Evolutionary conservation across 441 rosid species (phyloP).

Genomic region (Melastoma candidum): DNA sequence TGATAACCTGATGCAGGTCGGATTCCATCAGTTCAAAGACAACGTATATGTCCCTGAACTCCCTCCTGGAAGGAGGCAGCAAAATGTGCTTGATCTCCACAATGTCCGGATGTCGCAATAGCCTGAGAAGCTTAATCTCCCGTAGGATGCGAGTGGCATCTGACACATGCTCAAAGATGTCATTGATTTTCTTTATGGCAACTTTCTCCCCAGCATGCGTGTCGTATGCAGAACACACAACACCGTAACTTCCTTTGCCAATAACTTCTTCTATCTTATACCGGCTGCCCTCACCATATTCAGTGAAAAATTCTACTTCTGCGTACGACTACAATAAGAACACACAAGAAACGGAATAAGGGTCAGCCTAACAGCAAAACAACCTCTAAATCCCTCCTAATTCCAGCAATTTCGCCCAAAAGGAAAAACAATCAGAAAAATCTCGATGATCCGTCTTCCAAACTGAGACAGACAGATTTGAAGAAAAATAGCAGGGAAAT

Average conservation of each 20-base stretch:
- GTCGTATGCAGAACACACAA: slow-evolving; percentile 89
- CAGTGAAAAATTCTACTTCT: slow-evolving; percentile 89
- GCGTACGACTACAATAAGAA: slow-evolving; percentile 49
- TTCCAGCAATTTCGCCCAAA: not conserved
- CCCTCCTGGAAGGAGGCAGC: slow-evolving; percentile 92
- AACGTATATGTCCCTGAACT: slow-evolving; percentile 85
- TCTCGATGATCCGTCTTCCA: too few species aligned
- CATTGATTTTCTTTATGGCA: slow-evolving; percentile 91
- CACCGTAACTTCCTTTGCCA: slow-evolving; percentile 98
- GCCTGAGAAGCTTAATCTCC: slow-evolving; percentile 88
- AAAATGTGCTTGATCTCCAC: slow-evolving; percentile 95
- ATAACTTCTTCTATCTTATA: slow-evolving; percentile 92
- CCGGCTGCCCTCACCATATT: slow-evolving; percentile 90
- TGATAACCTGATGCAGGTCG: slow-evolving; percentile 93
- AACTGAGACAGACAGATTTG: too few species aligned
- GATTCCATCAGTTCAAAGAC: slow-evolving; percentile 98
- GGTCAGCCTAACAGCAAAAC: not conserved
- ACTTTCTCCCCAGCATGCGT: slow-evolving; percentile 84
- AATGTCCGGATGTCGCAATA: slow-evolving; percentile 91
- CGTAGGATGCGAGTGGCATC: slow-evolving; percentile 96
- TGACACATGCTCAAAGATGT: slow-evolving; percentile 96
- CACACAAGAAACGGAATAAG: slow-evolving; percentile 6
- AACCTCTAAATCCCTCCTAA: slow-evolving; percentile 2
- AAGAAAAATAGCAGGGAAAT: too few species aligned
- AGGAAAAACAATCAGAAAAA: too few species aligned